These are phyloP conservation scores for Crithidia thermophila DNA, from an alignment of 208 protist genomes.

Conservation along the genomic window DNA sequence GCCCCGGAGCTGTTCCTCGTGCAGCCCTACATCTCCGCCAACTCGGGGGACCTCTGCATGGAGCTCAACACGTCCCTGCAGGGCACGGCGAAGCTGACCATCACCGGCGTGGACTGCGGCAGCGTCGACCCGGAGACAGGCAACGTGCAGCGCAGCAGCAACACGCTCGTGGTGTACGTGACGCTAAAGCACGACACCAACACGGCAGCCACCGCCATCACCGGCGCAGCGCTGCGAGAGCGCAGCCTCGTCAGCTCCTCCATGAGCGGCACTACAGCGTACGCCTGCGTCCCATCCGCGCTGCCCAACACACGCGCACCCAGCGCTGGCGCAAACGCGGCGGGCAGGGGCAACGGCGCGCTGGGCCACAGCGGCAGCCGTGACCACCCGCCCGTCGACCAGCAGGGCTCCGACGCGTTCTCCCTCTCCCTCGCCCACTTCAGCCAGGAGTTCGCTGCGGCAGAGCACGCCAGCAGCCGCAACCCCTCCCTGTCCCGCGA, in stretches of 20 bases:
- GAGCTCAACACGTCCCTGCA: conserved; percentile 57
- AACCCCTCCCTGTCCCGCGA: conserved; percentile 17
- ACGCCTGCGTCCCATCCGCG: conserved; percentile 23
- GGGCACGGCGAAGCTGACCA: conserved; percentile 39
- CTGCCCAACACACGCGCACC: conserved; percentile 3
- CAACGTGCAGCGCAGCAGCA: conserved; percentile 43
- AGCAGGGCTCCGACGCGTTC: conserved; percentile 10
- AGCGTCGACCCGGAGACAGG: conserved; percentile 39
- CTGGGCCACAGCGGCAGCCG: not conserved
- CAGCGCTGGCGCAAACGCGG: not conserved
- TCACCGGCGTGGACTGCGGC: conserved; percentile 58
- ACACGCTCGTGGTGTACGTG: conserved; percentile 42
- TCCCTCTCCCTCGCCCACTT: conserved; percentile 35
- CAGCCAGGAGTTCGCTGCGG: conserved; percentile 20
- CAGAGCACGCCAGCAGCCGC: conserved; percentile 5
- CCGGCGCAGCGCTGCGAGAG: conserved; percentile 1
- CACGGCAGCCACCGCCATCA: not conserved
- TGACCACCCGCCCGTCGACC: conserved; percentile 4
- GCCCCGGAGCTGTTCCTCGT: conserved; percentile 42
- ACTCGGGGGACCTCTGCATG: conserved; percentile 45
- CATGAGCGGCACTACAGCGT: not conserved
- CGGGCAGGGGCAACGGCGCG: not conserved
- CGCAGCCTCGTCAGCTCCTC: not conserved
- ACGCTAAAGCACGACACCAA: conserved; percentile 24
- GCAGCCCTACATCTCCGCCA: conserved; percentile 42